Conservation (phyloP, 352 stramenopile species). For the Phytophthora cactorum region DNA sequence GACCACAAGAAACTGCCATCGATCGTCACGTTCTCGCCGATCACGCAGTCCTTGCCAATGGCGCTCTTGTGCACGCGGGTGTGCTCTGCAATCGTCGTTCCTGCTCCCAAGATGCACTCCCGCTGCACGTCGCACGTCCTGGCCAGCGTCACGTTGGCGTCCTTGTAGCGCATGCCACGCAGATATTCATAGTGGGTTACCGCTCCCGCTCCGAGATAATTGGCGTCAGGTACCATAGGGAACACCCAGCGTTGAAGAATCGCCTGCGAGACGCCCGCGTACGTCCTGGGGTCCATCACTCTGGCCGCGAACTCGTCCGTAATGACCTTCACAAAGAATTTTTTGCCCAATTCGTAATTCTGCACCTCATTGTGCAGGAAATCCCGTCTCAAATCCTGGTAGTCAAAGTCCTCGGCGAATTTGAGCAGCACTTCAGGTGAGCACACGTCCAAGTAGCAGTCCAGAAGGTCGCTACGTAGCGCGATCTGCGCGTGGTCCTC, state of each 20-base stretch:
- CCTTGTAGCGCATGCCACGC: constrained; percentile 87
- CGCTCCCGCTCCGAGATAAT: constrained; percentile 62
- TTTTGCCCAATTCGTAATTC: constrained; percentile 98
- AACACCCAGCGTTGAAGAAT: constrained; percentile 97
- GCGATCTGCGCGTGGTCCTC: constrained; percentile 89
- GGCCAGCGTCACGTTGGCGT: constrained; percentile 67
- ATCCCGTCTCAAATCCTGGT: constrained; percentile 94
- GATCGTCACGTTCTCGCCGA: constrained; percentile 78
- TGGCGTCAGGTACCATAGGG: constrained; percentile 95
- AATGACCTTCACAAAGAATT: constrained; percentile 96
- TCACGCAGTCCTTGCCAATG: constrained; percentile 73
- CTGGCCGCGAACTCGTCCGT: constrained; percentile 93
- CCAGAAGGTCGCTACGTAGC: constrained; percentile 94
- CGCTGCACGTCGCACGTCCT: constrained; percentile 69
- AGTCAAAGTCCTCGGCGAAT: constrained; percentile 99
- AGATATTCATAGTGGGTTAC: constrained; percentile 80
- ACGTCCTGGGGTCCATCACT: constrained; percentile 95
- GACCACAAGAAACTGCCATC: constrained; percentile 84
- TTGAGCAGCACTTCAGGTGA: constrained; percentile 97
- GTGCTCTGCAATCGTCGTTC: constrained; percentile 61
- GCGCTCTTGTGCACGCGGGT: constrained; percentile 64
- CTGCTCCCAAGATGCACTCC: constrained; percentile 77
- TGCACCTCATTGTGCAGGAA: constrained; percentile 98
- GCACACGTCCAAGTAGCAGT: constrained; percentile 98
- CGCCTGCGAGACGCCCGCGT: constrained; percentile 92